Percentiles rank a stretch among this genome's conserved stretches.
These are phyloP conservation scores for Arachis monticola DNA, from an alignment of 331 rosid species.

Conservation along the genomic window DNA sequence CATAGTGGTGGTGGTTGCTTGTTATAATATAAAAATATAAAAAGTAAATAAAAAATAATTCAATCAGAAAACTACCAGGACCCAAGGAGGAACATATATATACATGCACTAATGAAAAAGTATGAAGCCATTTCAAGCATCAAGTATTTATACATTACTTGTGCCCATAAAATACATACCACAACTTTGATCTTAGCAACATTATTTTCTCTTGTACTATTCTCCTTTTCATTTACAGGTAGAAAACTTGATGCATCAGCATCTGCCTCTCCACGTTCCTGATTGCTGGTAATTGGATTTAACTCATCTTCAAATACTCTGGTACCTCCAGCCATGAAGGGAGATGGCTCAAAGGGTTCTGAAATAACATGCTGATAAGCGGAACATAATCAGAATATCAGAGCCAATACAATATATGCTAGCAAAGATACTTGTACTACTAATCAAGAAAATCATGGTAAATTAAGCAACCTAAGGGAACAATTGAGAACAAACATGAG, in stretches of 20 bases:
- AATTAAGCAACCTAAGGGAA: neutral
- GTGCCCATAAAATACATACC: constrained; percentile 53
- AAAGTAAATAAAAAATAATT: constrained; percentile 2
- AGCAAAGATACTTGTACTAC: constrained; percentile 10
- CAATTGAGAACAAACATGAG: constrained; percentile 20
- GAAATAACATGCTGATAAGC: constrained; percentile 70
- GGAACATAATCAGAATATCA: constrained; percentile 39
- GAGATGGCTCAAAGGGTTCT: constrained; percentile 84
- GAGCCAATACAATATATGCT: constrained; percentile 14
- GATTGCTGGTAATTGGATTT: constrained; percentile 50
- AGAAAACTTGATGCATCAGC: constrained; percentile 54
- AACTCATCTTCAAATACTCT: constrained; percentile 67
- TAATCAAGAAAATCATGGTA: constrained; percentile 19
- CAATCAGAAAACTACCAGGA: constrained; percentile 3
- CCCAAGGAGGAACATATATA: constrained; percentile 11
- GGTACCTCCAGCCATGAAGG: constrained; percentile 74
- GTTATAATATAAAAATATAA: constrained; percentile 8
- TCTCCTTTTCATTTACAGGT: constrained; percentile 64
- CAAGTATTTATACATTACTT: constrained; percentile 1
- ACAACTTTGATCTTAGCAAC: constrained; percentile 93
- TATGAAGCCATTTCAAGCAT: neutral
- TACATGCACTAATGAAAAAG: neutral
- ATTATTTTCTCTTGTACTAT: constrained; percentile 61
- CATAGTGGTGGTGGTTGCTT: neutral
- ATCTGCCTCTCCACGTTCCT: constrained; percentile 62